Evolutionary conservation across 768 basidiomycete genomes (phyloP), one percentile per base, ranked within the genome.

Genomic region (Pisolithus tinctorius): DNA sequence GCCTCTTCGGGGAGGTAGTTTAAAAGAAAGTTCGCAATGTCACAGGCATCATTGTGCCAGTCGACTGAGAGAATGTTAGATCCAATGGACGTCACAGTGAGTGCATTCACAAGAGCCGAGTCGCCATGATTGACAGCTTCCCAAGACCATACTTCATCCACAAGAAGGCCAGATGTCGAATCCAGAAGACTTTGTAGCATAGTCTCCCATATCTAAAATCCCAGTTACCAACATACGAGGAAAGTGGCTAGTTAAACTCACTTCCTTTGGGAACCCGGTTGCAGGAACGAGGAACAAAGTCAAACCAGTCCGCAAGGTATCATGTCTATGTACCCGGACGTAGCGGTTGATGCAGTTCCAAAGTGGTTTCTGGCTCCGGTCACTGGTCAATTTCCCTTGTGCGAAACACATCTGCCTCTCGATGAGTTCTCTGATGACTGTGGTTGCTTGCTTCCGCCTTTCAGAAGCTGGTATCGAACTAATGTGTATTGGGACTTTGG

Each of bases 221-320:
- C n/a, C n/a, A n/a, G n/a, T n/a, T n/a, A n/a, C n/a, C n/a, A n/a
- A 94, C 49, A 10, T 88, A 63, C 0, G 77, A 84, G 16, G 90
- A 75, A 53, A 94, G 93, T 1, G 91, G 93, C 53, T 94, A 90
- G 53, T 91, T 84, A 3, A 84, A 76, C 93, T 9, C 78, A 86
- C 90, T 90, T 20, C 20, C 20, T 20, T 20, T 20, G 20, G 20
- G 20, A 20, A 20, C 20, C 20, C 2, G 20, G 20, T 94, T 2
- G 89, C 90, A 63, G 93, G 93, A 4, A 81, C 79, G 44, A 88
- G 72, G 55, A 93, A 78, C 48, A 94, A 66, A 0, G 90, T 94
- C 10, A 88, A 47, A 0, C 85, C 80, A 30, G 10, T 9, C 4
- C 17, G 38, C 29, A 29, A 34, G 7, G 37, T 39, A 36, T 49